Conservation (phyloP, 257 asterid genomes). For the Solanum ossicruentum region DNA sequence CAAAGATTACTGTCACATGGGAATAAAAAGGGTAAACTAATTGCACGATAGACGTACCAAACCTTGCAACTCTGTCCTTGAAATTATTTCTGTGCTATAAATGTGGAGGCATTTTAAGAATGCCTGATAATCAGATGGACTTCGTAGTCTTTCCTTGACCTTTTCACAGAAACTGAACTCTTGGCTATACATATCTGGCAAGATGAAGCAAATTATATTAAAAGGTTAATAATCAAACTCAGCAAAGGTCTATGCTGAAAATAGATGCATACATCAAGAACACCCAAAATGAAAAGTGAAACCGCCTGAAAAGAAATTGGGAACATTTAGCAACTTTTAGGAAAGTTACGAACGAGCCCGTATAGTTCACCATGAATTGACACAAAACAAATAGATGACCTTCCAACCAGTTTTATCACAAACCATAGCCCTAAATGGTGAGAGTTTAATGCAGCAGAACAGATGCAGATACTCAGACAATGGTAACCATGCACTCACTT, state of each 20-base stretch:
- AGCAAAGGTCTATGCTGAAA: not conserved
- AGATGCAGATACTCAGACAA: not conserved
- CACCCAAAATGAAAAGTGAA: not conserved
- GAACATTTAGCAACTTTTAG: not conserved
- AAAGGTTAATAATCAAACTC: not conserved
- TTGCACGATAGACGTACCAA: slow-evolving; percentile 42
- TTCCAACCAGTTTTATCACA: not conserved
- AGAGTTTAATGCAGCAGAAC: not conserved
- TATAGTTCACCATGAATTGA: not conserved
- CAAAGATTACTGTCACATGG: not conserved
- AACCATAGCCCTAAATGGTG: not conserved
- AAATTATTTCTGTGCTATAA: slow-evolving; percentile 86
- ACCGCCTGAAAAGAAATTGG: not conserved
- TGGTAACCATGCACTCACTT: slow-evolving; percentile 44
- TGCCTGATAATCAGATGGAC: slow-evolving; percentile 87
- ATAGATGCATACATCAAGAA: not conserved
- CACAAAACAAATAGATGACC: not conserved
- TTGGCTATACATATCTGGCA: slow-evolving; percentile 55
- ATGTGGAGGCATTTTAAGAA: slow-evolving; percentile 94
- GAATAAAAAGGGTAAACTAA: not conserved
- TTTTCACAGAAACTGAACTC: slow-evolving; percentile 87
- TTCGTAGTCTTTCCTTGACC: slow-evolving; percentile 76
- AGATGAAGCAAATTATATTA: slow-evolving; percentile 11
- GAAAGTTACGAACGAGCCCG: not conserved
- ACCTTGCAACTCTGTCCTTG: slow-evolving; percentile 70